These are phyloP conservation scores for Tuctoria greenei DNA, from an alignment of 176 grass and related monocot species.

Conservation along the genomic window DNA sequence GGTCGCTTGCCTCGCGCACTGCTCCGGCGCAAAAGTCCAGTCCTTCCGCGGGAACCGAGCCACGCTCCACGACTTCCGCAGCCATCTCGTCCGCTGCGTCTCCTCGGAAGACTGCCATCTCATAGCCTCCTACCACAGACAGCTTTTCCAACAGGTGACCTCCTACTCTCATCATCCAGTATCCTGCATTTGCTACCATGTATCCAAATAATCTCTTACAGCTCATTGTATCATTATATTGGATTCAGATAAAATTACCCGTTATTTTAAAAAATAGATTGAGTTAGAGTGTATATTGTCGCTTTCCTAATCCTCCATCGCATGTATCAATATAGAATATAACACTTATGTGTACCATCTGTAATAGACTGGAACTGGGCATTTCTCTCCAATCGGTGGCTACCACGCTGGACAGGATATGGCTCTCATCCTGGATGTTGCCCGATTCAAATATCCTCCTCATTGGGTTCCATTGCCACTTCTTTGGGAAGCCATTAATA, in stretches of 20 bases:
- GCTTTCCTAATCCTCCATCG: not conserved
- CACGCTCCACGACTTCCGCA: constrained; percentile 62
- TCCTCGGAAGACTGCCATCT: constrained; percentile 75
- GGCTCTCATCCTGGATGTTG: constrained; percentile 89
- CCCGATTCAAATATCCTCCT: constrained; percentile 91
- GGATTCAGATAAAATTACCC: not conserved
- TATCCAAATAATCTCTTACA: not conserved
- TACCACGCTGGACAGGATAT: constrained; percentile 75
- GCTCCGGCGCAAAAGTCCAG: constrained; percentile 72
- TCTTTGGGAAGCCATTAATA: constrained; percentile 95
- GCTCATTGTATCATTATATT: not conserved
- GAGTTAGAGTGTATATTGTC: not conserved
- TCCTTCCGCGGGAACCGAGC: constrained; percentile 60
- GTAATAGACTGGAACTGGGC: constrained; percentile 75
- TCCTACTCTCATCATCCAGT: not conserved
- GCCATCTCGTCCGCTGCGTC: constrained; percentile 51
- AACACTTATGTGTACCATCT: not conserved
- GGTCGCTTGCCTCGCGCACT: constrained; percentile 82
- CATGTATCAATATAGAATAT: not conserved
- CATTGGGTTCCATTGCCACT: constrained; percentile 90
- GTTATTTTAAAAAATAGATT: not conserved
- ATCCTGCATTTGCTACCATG: not conserved
- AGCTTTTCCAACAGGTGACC: constrained; percentile 39
- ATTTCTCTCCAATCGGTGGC: constrained; percentile 95
- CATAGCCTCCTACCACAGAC: constrained; percentile 69